Percentiles rank a stretch among this genome's conserved stretches.
Conservation (phyloP, 2,329 filamentous ascomycete species). For the Aspergillus hortae region DNA sequence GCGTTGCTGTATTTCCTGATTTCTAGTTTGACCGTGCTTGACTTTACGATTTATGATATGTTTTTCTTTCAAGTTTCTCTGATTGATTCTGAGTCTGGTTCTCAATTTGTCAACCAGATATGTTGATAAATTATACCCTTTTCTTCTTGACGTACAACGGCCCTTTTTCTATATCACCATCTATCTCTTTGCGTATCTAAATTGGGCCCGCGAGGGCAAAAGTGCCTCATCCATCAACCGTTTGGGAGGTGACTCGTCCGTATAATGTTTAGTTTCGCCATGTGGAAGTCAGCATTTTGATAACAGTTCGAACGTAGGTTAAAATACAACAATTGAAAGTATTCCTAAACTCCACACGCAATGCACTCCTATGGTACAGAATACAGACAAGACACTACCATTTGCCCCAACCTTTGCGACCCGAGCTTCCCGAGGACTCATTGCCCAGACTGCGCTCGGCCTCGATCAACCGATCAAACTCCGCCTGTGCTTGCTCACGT, state of each 20-base stretch:
- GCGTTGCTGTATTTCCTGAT: constrained; percentile 2
- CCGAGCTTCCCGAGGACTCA: constrained; percentile 9
- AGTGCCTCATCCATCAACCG: neutral
- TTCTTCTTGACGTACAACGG: neutral
- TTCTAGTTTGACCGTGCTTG: constrained; percentile 7
- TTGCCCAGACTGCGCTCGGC: constrained; percentile 30
- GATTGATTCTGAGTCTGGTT: constrained; percentile 9
- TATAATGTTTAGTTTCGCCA: no score
- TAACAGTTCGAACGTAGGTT: neutral
- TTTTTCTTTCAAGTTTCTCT: constrained; percentile 9
- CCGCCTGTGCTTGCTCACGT: constrained; percentile 38
- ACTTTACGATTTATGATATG: constrained; percentile 16
- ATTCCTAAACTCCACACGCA: neutral
- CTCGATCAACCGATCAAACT: constrained; percentile 44
- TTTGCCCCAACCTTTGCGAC: constrained; percentile 12
- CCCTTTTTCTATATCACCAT: neutral
- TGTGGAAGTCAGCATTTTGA: neutral
- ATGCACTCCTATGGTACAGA: neutral
- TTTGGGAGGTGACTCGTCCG: no score
- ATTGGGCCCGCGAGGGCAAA: constrained; percentile 14
- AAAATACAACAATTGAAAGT: neutral
- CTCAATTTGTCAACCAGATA: neutral
- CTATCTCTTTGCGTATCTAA: constrained; percentile 8
- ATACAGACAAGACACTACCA: constrained; percentile 13
- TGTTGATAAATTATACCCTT: constrained; percentile 5